These are phyloP conservation scores for Antitrichia curtipendula DNA, from an alignment of 225 moss, liverwort and hornwort genomes.

Conservation along the genomic window DNA sequence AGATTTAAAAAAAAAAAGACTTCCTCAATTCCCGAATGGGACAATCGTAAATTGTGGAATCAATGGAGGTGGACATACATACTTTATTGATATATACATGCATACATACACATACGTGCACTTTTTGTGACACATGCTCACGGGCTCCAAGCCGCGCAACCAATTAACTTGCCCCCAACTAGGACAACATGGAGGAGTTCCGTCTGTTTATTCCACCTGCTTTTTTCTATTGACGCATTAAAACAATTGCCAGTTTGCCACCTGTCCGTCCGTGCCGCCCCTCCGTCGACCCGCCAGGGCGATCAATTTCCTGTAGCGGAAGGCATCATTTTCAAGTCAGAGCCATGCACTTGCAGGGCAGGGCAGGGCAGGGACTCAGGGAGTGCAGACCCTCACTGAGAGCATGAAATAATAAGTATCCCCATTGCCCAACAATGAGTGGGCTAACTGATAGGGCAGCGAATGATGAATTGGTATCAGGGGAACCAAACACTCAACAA, in stretches of 20 bases:
- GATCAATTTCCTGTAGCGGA: not conserved
- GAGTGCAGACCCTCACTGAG: not conserved
- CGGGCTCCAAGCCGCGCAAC: accelerated
- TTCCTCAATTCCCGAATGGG: accelerated
- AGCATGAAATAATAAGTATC: not conserved
- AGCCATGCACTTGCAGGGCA: not conserved
- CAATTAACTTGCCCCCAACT: not conserved
- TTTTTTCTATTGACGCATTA: not conserved
- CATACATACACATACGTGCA: not conserved
- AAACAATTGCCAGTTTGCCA: not conserved
- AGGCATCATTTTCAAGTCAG: not conserved
- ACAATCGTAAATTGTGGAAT: accelerated
- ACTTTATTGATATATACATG: not conserved
- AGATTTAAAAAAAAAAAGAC: too few species aligned
- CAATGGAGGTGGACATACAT: too few species aligned
- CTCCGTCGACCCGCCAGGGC: not conserved
- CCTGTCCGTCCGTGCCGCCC: not conserved
- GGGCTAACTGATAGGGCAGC: not conserved
- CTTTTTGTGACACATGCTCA: not conserved
- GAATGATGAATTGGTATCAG: not conserved
- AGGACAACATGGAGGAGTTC: not conserved
- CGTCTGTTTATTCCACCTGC: not conserved
- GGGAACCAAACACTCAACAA: not conserved
- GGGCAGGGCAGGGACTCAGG: too few species aligned
- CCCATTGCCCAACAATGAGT: not conserved